Evolutionary conservation across 257 asterid species (phyloP).

Genomic region (Dorcoceras hygrometricum): DNA sequence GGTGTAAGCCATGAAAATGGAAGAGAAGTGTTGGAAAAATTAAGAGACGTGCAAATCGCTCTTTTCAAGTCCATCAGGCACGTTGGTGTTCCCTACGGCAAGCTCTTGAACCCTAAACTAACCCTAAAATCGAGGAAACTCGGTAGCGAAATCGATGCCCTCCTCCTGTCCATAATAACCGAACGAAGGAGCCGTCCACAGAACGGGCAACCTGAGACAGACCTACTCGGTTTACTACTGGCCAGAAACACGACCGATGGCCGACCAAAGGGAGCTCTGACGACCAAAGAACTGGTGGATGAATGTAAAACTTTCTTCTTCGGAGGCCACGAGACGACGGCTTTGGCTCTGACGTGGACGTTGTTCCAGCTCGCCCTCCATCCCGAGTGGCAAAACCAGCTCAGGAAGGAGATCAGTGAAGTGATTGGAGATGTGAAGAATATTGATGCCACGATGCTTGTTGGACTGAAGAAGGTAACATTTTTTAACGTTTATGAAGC

Average conservation of each 20-base stretch:
- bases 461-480: constrained; percentile 67
- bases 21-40: constrained; percentile 49
- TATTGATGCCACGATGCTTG: constrained; percentile 54
- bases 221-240: constrained; percentile 60
- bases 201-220: constrained; percentile 26
- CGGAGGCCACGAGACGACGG: constrained; percentile 89
- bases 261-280: constrained; percentile 37
- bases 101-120: constrained; percentile 47
- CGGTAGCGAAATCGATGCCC: constrained; percentile 64
- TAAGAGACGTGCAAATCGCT: constrained; percentile 64
- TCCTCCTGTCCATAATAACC: constrained; percentile 43
- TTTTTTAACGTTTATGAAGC: constrained; percentile 3
- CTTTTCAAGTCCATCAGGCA: constrained; percentile 69
- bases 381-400: constrained; percentile 61
- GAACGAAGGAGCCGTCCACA: constrained; percentile 29
- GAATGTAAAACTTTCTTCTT: constrained; percentile 95
- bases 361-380: constrained; percentile 61
- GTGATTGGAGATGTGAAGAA: constrained; percentile 49
- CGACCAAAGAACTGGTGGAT: constrained; percentile 65
- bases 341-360: constrained; percentile 81
- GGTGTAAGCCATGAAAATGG: constrained; percentile 62
- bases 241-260: constrained; percentile 40
- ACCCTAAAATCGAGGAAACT: constrained; percentile 47
- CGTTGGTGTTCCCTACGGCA: constrained; percentile 83
- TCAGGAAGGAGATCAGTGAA: constrained; percentile 63